Conservation (phyloP, 1,139 yeast genomes). For the Spathaspora jeffriesii region DNA sequence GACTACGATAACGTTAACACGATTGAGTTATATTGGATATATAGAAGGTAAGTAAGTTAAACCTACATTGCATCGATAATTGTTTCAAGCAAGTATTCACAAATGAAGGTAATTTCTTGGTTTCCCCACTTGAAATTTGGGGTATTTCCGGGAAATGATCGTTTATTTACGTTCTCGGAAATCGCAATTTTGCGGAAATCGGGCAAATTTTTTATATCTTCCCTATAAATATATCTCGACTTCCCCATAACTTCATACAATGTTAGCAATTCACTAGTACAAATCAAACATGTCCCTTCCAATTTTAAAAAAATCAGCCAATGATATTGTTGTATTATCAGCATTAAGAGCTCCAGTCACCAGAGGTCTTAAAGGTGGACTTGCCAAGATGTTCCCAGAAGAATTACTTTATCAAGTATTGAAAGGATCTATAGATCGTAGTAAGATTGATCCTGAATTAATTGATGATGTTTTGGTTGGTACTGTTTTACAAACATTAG, state of each 20-base stretch:
- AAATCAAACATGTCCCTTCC: constrained; percentile 3
- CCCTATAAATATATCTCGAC: background rate
- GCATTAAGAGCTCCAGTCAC: constrained; percentile 40
- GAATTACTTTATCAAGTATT: constrained; percentile 31
- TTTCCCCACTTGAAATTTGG: background rate
- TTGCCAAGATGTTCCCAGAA: constrained; percentile 35
- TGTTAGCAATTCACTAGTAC: background rate
- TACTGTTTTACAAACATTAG: constrained; percentile 79
- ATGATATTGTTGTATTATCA: constrained; percentile 35
- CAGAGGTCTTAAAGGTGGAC: constrained; percentile 35
- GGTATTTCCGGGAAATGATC: background rate
- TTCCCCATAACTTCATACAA: background rate
- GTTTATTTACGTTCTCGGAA: background rate
- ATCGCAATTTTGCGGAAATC: constrained; percentile 1
- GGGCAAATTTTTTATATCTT: background rate
- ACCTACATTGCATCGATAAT: too few species aligned
- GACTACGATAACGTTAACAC: background rate
- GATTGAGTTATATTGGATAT: too few species aligned
- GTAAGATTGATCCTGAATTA: constrained; percentile 28
- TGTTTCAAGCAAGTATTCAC: background rate
- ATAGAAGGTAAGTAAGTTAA: too few species aligned
- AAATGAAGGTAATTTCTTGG: background rate
- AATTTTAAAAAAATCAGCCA: constrained; percentile 23
- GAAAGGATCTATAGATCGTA: constrained; percentile 25
- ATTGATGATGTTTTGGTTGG: constrained; percentile 81